These are phyloP conservation scores for Trypanosoma theileri DNA, from an alignment of 208 protist species.

Conservation along the genomic window DNA sequence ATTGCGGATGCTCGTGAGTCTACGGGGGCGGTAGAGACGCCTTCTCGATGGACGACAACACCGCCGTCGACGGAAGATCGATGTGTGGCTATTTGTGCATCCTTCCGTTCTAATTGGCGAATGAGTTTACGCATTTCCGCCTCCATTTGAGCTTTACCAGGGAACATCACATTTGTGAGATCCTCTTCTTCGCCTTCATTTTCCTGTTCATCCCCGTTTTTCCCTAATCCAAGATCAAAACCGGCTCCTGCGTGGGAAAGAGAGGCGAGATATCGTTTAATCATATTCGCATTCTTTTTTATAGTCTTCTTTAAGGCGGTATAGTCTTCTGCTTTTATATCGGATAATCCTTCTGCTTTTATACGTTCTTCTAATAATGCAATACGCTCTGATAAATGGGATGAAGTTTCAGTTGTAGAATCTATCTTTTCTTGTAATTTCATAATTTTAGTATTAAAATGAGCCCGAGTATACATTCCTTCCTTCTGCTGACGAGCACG, in stretches of 20 bases:
- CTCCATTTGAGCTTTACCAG: constrained; percentile 20
- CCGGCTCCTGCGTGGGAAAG: neutral
- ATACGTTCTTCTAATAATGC: constrained; percentile 47
- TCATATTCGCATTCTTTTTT: constrained; percentile 29
- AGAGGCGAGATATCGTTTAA: constrained; percentile 9
- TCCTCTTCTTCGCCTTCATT: neutral
- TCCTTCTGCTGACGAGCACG: constrained; percentile 63
- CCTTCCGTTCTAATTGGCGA: constrained; percentile 12
- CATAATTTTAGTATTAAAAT: constrained; percentile 40
- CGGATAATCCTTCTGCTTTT: constrained; percentile 19
- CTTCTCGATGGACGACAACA: too few species aligned
- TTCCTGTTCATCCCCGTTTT: neutral
- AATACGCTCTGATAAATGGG: constrained; percentile 40
- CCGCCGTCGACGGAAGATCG: neutral
- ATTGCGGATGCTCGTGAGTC: too few species aligned
- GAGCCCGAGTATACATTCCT: constrained; percentile 58
- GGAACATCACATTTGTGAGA: constrained; percentile 18
- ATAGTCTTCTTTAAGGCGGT: constrained; percentile 33
- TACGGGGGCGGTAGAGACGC: too few species aligned
- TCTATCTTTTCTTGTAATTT: constrained; percentile 40
- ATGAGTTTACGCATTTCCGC: constrained; percentile 5
- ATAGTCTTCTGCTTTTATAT: constrained; percentile 61
- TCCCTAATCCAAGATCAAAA: too few species aligned
- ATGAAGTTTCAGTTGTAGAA: constrained; percentile 25
- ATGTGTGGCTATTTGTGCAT: constrained; percentile 9